Conservation (phyloP, 2,329 filamentous ascomycete genomes). For the Fusarium azukiicola region DNA sequence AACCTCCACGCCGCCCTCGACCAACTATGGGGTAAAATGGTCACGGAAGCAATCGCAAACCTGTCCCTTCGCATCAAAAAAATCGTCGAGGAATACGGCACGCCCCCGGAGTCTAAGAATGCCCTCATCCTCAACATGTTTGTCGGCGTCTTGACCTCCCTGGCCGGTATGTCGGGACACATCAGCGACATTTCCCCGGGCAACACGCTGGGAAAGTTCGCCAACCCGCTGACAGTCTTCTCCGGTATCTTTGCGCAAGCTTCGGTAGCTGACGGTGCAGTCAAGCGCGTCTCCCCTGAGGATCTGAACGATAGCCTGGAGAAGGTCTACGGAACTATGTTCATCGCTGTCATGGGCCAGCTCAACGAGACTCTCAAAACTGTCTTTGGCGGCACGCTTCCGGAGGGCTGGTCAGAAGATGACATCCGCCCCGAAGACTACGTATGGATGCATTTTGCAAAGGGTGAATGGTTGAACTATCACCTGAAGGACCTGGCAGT, state of each 20-base stretch:
- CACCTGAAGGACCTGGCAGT: background rate
- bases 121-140: conserved; percentile 39
- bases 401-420: background rate
- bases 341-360: conserved; percentile 27
- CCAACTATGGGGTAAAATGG: conserved; percentile 21
- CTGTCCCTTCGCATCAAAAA: conserved; percentile 29
- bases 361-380: background rate
- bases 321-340: conserved; percentile 31
- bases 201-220: background rate
- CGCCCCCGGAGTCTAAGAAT: conserved; percentile 26
- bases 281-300: background rate
- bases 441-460: conserved; percentile 20
- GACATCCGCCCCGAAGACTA: background rate
- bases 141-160: conserved; percentile 35
- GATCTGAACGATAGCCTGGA: conserved; percentile 27
- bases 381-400: conserved; percentile 15
- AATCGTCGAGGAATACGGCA: conserved; percentile 24
- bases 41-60: conserved; percentile 25
- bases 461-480: conserved; percentile 32
- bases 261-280: background rate
- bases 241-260: conserved; percentile 21
- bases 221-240: conserved; percentile 23
- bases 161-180: conserved; percentile 21
- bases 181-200: background rate
- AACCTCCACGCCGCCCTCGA: conserved; percentile 28